Base-by-base conservation (phyloP, 2,329 filamentous ascomycete genomes). In the Verticillium zaregamsianum region DNA sequence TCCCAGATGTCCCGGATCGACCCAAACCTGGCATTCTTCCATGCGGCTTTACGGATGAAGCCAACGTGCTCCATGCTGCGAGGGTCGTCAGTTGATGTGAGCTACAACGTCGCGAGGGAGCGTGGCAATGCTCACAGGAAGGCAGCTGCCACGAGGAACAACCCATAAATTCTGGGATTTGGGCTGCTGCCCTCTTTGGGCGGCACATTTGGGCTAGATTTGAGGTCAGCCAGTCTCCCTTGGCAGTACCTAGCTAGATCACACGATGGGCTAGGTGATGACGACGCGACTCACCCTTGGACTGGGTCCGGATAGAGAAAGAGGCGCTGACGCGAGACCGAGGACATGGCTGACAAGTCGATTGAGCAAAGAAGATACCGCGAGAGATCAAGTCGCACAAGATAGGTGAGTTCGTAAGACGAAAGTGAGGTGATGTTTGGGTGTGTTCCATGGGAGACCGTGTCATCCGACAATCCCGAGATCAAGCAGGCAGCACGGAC, bases 11-110 rank as follows among this genome's bases (percentile, higher is more conserved):
- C 75, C 57, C 84, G 83, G 52, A 91, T 76, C 3, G 76, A 73
- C 55, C 75, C 76, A 69, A 91, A 90, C 40, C 86, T 86, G 31
- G 86, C 86, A 72, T 88, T 87, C 33, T 75, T 75, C 86, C 86
- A 91, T 66, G 89, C 79, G 58, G 79, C 69, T 62, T 77, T 79
- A 58, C 86, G 82, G 9, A 89, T 64, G 57, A 83, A 78, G 20
- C 78, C 76, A n/a, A 88, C 70, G 58, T 79, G 81, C 49, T 86
- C 80, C 66, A 89, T 79, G 23, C 82, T 85, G 65, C n/a, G 15
- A 5, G 20, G 5, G 31, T 57, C 33, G 23, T 20, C 12, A 39
- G 17, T 2, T 8, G 49, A 17, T 40, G 20, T 28, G 28, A 28
- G 28, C 4, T 7, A 23, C 12, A 17, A 23, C 33, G 37, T 39